These are phyloP conservation scores for Taiozyma sp. DNA, from an alignment of 1,139 yeast genomes.

Conservation along the genomic window DNA sequence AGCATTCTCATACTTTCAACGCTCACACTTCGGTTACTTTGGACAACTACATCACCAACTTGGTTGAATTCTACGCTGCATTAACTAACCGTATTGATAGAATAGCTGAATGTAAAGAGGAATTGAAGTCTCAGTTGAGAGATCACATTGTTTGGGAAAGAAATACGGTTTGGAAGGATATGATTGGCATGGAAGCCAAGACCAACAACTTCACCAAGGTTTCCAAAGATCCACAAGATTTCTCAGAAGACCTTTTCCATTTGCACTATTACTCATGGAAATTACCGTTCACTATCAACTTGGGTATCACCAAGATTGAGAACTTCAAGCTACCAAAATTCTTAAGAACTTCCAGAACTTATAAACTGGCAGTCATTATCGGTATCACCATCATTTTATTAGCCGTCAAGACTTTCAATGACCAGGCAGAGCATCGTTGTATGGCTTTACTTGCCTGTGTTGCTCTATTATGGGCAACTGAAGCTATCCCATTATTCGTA, in stretches of 20 bases:
- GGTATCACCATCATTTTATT: constrained; percentile 42
- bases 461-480: constrained; percentile 71
- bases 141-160: constrained; percentile 77
- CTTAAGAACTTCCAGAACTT: constrained; percentile 30
- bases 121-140: constrained; percentile 52
- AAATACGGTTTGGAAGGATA: constrained; percentile 68
- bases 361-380: constrained; percentile 41
- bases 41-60: constrained; percentile 40
- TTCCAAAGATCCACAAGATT: constrained; percentile 21
- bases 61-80: constrained; percentile 42
- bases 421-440: constrained; percentile 55
- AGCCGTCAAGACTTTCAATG: constrained; percentile 52
- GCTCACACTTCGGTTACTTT: constrained; percentile 37
- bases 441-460: constrained; percentile 64
- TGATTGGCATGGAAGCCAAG: constrained; percentile 56
- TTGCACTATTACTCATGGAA: constrained; percentile 27
- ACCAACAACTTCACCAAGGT: constrained; percentile 23
- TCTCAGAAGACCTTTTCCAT: constrained; percentile 15
- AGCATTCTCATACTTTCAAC: constrained; percentile 42
- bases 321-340: constrained; percentile 32
- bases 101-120: constrained; percentile 25
- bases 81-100: constrained; percentile 28
- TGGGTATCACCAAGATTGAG: constrained; percentile 31
- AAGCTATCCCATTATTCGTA: constrained; percentile 63
- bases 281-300: constrained; percentile 31